A percentile compares a stretch with the other conserved stretches of the same genome.
Evolutionary conservation across 345 rosid species (phyloP).

Genomic region (Arabidopsis arenosa): DNA sequence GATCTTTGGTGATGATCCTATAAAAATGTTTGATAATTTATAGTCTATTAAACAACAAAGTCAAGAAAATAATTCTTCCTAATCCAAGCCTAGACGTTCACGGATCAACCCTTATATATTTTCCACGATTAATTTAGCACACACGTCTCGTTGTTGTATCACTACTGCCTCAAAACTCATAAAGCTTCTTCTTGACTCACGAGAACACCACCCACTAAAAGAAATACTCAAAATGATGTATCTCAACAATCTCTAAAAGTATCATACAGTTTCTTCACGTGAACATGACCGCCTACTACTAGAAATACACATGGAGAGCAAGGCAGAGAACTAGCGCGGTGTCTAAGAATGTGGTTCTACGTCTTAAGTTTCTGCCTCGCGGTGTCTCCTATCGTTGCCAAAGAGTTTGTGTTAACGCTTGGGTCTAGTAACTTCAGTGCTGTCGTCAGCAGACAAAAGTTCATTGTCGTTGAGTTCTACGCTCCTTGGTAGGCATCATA

Average conservation of each 20-base stretch:
- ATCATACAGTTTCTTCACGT: background rate
- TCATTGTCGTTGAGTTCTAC: conserved; percentile 3
- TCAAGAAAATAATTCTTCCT: no score
- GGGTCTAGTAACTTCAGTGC: background rate
- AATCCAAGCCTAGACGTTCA: no score
- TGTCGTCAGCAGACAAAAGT: background rate
- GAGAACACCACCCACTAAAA: background rate
- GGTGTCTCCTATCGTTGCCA: background rate
- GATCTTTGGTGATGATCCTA: no score
- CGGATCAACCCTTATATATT: no score
- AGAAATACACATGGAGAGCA: background rate
- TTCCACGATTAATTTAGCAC: no score
- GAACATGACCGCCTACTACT: background rate
- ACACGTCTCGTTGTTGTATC: background rate
- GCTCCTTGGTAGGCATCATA: background rate
- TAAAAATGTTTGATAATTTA: no score
- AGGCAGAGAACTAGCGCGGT: background rate
- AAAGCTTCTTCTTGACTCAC: background rate
- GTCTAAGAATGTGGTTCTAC: background rate
- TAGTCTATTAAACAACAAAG: no score
- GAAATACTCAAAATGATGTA: background rate
- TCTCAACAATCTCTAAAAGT: background rate
- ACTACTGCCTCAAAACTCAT: background rate
- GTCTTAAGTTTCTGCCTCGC: background rate
- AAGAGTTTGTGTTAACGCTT: background rate